Conservation (phyloP, 1,139 yeast genomes). For the Pichia terricola region DNA sequence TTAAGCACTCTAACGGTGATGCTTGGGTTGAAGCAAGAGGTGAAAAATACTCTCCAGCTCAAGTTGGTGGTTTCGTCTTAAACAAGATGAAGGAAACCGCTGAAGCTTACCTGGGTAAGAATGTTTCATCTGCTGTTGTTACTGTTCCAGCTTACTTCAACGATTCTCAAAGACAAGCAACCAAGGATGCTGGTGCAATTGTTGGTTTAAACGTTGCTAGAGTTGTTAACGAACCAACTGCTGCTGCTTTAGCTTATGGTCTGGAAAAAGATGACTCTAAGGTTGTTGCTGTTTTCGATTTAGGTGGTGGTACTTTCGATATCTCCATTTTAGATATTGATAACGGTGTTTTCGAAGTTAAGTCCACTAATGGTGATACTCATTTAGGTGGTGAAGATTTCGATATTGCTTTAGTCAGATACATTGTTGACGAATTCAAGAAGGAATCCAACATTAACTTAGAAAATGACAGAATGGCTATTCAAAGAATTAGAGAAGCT, state of each 20-base stretch:
- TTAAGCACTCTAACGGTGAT: constrained; percentile 93
- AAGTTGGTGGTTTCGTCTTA: constrained; percentile 93
- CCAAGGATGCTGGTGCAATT: constrained; percentile 97
- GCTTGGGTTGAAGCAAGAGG: constrained; percentile 99
- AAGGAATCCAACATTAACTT: constrained; percentile 86
- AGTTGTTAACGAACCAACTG: constrained; percentile 98
- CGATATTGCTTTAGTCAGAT: constrained; percentile 74
- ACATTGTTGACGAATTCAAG: constrained; percentile 87
- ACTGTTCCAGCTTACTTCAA: constrained; percentile 98
- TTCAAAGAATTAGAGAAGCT: constrained; percentile 99
- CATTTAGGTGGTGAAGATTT: constrained; percentile 91
- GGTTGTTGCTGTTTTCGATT: constrained; percentile 77
- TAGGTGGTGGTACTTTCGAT: constrained; percentile 89
- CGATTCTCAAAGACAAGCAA: constrained; percentile 97
- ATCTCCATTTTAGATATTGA: constrained; percentile 77
- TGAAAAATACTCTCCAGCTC: constrained; percentile 89
- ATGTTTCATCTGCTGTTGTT: constrained; percentile 84
- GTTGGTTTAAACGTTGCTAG: constrained; percentile 93
- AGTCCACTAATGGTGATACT: constrained; percentile 84
- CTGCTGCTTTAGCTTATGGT: constrained; percentile 98
- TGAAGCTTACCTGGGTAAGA: constrained; percentile 79
- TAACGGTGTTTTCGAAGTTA: constrained; percentile 82
- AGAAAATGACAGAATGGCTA: constrained; percentile 92
- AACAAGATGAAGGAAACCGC: constrained; percentile 98
- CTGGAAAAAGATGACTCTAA: constrained; percentile 73